These are phyloP conservation scores for Russula sp. DNA, from an alignment of 768 basidiomycete species.

Conservation along the genomic window DNA sequence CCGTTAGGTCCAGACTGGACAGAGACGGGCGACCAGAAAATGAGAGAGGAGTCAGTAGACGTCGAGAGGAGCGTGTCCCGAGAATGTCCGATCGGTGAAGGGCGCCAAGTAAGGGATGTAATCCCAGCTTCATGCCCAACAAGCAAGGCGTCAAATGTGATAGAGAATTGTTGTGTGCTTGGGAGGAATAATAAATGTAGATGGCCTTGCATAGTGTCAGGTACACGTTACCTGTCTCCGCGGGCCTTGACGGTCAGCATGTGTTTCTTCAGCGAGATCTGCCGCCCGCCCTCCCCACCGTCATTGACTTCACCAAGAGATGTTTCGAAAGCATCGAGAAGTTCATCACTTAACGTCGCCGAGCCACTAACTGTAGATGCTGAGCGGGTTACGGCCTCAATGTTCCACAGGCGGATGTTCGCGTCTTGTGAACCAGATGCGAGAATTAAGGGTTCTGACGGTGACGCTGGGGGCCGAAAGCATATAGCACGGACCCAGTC, in stretches of 20 bases:
- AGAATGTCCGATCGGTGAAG: constrained; percentile 26
- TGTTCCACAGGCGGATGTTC: constrained; percentile 88
- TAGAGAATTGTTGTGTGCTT: constrained; percentile 52
- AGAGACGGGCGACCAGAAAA: constrained; percentile 83
- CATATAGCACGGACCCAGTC: constrained; percentile 89
- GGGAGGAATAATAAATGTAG: background rate
- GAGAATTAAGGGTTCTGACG: constrained; percentile 50
- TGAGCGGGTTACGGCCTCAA: constrained; percentile 44
- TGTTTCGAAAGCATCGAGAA: constrained; percentile 84
- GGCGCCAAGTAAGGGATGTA: constrained; percentile 82
- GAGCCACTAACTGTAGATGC: constrained; percentile 14
- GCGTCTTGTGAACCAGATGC: constrained; percentile 96
- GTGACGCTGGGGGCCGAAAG: constrained; percentile 39
- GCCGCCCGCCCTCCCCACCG: constrained; percentile 69
- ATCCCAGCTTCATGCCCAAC: constrained; percentile 94
- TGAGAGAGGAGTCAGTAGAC: constrained; percentile 91
- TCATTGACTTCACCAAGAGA: constrained; percentile 66
- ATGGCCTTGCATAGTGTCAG: background rate
- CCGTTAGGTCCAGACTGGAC: constrained; percentile 33
- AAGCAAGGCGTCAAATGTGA: constrained; percentile 90
- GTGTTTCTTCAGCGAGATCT: constrained; percentile 86
- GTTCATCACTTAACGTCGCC: constrained; percentile 49
- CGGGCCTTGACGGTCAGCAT: constrained; percentile 55
- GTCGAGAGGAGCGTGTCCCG: constrained; percentile 72
- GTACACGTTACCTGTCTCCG: constrained; percentile 30